These are phyloP conservation scores for Pseudogymnoascus destructans DNA, from an alignment of 2,329 filamentous ascomycete species.

Conservation along the genomic window DNA sequence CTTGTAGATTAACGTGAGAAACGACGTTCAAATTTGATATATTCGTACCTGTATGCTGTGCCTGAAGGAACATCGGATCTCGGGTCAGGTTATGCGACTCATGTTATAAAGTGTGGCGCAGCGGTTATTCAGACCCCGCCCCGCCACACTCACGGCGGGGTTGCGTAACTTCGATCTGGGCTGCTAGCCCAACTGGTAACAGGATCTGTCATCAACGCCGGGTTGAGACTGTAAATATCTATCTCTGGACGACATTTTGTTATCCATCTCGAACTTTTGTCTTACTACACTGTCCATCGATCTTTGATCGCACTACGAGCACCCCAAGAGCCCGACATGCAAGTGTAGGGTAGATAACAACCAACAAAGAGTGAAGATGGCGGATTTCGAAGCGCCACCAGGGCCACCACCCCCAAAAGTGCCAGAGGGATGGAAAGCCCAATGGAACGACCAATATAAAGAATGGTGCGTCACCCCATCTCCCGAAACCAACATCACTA, in stretches of 20 bases:
- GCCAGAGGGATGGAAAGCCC: conserved; percentile 72
- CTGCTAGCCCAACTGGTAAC: background rate
- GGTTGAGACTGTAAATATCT: background rate
- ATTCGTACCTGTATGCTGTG: background rate
- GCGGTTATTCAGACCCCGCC: background rate
- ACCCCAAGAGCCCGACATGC: background rate
- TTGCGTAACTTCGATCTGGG: background rate
- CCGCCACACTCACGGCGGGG: background rate
- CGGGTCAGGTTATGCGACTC: background rate
- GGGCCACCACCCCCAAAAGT: conserved; percentile 43
- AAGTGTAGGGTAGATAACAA: background rate
- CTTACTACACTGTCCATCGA: background rate
- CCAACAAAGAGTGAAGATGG: conserved; percentile 16
- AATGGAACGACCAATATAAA: conserved; percentile 79
- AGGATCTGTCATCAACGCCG: background rate
- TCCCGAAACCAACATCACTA: conserved; percentile 12
- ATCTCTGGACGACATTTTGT: background rate
- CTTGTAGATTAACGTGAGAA: background rate
- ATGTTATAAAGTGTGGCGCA: background rate
- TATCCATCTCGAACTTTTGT: background rate
- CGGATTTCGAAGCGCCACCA: conserved; percentile 17
- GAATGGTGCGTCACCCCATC: conserved; percentile 49
- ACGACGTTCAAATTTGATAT: background rate
- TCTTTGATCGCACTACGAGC: background rate
- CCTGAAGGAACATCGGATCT: background rate